phyloP scores from a whole-genome alignment of 2,329 filamentous ascomycete species.

The Beauveria australis region DNA sequence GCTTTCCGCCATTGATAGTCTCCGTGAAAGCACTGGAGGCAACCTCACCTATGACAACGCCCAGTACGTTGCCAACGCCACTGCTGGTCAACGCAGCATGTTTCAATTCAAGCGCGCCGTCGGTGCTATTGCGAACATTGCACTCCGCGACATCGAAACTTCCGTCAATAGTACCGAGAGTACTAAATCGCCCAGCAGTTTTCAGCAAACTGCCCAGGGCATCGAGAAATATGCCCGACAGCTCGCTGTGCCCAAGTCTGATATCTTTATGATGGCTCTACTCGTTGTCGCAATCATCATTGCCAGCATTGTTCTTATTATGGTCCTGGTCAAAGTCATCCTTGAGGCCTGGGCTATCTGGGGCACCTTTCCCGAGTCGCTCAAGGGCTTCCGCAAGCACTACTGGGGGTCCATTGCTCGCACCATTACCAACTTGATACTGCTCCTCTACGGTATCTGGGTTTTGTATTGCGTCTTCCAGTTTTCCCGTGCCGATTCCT shows the following conservation, averaged over 20 bases:
- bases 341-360: conserved; percentile 89
- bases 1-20: conserved; percentile 75
- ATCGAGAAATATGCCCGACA: conserved; percentile 79
- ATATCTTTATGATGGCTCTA: conserved; percentile 94
- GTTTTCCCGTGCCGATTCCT: conserved; percentile 82
- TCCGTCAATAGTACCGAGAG: conserved; percentile 30
- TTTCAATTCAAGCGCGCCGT: conserved; percentile 49
- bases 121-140: conserved; percentile 37
- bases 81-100: conserved; percentile 46
- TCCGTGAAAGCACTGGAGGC: conserved; percentile 73
- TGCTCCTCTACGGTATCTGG: conserved; percentile 91
- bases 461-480: conserved; percentile 94
- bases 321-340: conserved; percentile 83
- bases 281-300: conserved; percentile 83
- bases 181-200: conserved; percentile 20
- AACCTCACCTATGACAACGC: conserved; percentile 78
- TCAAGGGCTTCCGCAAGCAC: conserved; percentile 82
- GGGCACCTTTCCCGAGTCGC: conserved; percentile 70
- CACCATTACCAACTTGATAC: conserved; percentile 80
- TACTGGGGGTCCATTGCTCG: conserved; percentile 93
- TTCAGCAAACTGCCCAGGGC: conserved; percentile 55
- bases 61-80: conserved; percentile 64
- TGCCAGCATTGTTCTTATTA: conserved; percentile 72
- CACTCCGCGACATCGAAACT: conserved; percentile 43
- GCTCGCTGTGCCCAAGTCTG: conserved; percentile 74